Base-by-base conservation (phyloP, 768 basidiomycete species). In the Suillus ampliporus region DNA sequence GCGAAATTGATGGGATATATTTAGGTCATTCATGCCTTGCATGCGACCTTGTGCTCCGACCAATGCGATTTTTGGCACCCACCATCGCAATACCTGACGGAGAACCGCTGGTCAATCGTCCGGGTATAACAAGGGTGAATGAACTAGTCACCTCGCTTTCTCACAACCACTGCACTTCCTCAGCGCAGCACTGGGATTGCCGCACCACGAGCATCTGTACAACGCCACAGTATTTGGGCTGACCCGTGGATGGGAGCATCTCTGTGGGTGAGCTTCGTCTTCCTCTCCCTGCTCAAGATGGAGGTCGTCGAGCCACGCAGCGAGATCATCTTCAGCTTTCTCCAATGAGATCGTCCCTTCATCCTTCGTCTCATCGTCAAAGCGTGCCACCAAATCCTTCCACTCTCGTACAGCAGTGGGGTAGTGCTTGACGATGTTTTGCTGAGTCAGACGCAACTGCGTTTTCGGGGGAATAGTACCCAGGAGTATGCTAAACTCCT, bases 141-240 rank as follows among this genome's bases (percentile, higher is more conserved):
- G 4, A 5, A 13, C 10, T 15, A 26, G 58, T 64, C 66, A 81
- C 82, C 81, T 80, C 11, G 79, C 74, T 59, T 73, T 77, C 28
- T 67, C 75, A 58, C 83, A 84, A 2, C 80, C 77, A 5, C 73
- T 69, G 64, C 86, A 88, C 70, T 84, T 87, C 65, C 80, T 79
- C 52, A 88, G 70, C 8, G 79, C 78, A 0, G 85, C 86, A 56
- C 84, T 88, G 7, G 87, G 87, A 61, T 88, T 89, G 7, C 82
- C 79, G 64, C 89, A 89, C 80, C 83, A 86, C 28, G 87, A 86
- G 67, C 89, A 90, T 28, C 80, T 74, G 72, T 86, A 89, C 46
- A 90, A 72, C 41, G 72, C 79, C 9, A 87, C 82, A 21, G 76
- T 74, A 51, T 86, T 84, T 21, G 73, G 70, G 61, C 79, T 83